Evolutionary conservation across 2,329 filamentous ascomycete species (phyloP), one percentile per base, ranked within the genome.

Genomic region (Aspergillus ruber): DNA sequence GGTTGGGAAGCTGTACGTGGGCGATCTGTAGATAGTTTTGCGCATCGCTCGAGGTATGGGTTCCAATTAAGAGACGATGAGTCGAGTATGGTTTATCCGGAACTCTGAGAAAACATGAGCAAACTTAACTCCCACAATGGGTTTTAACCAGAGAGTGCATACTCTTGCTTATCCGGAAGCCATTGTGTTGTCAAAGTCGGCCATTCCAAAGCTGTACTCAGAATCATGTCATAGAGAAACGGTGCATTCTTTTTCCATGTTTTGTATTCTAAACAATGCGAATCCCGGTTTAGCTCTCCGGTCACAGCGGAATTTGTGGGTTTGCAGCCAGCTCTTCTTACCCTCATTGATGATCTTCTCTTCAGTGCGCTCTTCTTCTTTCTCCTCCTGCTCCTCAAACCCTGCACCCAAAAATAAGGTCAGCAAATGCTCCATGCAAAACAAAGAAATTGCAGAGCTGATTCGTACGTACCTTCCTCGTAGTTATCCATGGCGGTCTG

Each of bases 241-340:
- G 93, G 90, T 56, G 88, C 89, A 72, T 98, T 98, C 78, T 98
- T 98, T 79, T 98, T 98, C 93, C 93, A 98, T 56, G 91, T 96
- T 71, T 98, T 98, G 81, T 98, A 98, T 69, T 98, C 93, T 90
- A 60, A 36, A 32, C 18, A 41, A 42, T 12, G 36, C 17, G n/a
- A 36, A 25, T 3, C 29, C 20, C n/a, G 10, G 18, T 23, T 55
- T 44, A 49, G 51, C 18, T 18, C 18, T 27, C 40, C 21, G 18
- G 13, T 40, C 18, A 18, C 38, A 17, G 7, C 13, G 42, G n/a
- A 27, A 25, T 12, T 25, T 21, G 10, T 44, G 15, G 27, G 27
- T 23, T 29, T 21, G 12, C n/a, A 27, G 9, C n/a, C 20, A 23
- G 15, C 8, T 6, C 13, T 25, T 18, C 42, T 32, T 74, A 86